Evolutionary conservation across 2,329 filamentous ascomycete species (phyloP).

Genomic region (Penicillium crustosum): DNA sequence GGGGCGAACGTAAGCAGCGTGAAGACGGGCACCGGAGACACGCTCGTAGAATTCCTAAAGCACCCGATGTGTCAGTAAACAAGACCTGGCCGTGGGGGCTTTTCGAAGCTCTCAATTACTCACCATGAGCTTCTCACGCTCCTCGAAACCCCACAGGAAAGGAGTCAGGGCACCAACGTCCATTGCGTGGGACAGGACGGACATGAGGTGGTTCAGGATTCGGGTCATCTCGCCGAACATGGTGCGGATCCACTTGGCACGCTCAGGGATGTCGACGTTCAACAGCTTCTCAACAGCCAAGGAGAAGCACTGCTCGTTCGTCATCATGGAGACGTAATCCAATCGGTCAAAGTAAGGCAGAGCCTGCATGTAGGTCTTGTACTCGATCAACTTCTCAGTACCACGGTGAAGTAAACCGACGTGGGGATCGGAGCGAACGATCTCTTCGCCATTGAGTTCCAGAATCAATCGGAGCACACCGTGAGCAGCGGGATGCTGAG

Average conservation of each 20-base stretch:
- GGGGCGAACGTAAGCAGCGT: slow-evolving; percentile 94
- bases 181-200: slow-evolving; percentile 94
- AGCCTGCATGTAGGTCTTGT: slow-evolving; percentile 98
- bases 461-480: slow-evolving; percentile 96
- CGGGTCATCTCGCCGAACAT: slow-evolving; percentile 94
- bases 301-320: slow-evolving; percentile 96
- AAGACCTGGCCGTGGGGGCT: not conserved
- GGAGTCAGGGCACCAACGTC: slow-evolving; percentile 97
- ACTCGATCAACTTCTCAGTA: slow-evolving; percentile 99
- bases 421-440: slow-evolving; percentile 93
- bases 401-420: slow-evolving; percentile 94
- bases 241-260: slow-evolving; percentile 96
- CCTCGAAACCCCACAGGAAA: slow-evolving; percentile 99
- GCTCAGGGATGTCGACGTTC: slow-evolving; percentile 91
- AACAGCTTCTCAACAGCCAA: slow-evolving; percentile 96
- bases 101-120: slow-evolving; percentile 30
- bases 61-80: slow-evolving; percentile 19
- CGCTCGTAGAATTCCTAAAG: slow-evolving; percentile 97
- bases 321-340: slow-evolving; percentile 99
- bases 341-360: slow-evolving; percentile 98
- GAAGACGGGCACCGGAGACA: slow-evolving; percentile 94
- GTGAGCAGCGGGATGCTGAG: slow-evolving; percentile 97
- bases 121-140: slow-evolving; percentile 99
- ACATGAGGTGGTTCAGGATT: slow-evolving; percentile 97
- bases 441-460: slow-evolving; percentile 96